These are phyloP conservation scores for Boletellus emodensis DNA, from an alignment of 768 basidiomycete genomes.

Conservation along the genomic window DNA sequence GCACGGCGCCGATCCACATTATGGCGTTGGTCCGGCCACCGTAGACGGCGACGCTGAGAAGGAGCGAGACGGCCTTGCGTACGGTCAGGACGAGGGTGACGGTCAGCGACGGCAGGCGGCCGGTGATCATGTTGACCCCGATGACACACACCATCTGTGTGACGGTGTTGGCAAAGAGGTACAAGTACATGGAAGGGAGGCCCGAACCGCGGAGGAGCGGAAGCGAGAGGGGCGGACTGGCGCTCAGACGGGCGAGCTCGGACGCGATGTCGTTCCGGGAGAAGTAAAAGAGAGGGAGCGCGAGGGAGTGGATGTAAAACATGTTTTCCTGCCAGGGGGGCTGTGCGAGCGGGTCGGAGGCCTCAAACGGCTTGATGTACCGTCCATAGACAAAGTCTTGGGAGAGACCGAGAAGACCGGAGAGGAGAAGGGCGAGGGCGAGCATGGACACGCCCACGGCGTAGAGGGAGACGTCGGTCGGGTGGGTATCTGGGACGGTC, in stretches of 20 bases:
- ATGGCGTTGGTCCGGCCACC: constrained; percentile 37
- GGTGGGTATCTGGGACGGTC: not conserved
- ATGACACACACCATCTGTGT: constrained; percentile 84
- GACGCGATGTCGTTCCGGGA: constrained; percentile 47
- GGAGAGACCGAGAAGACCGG: constrained; percentile 75
- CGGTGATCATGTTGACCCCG: constrained; percentile 84
- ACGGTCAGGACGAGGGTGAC: constrained; percentile 81
- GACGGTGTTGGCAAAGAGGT: constrained; percentile 70
- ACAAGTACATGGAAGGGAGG: constrained; percentile 57
- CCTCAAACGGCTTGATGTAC: constrained; percentile 36
- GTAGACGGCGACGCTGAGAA: constrained; percentile 61
- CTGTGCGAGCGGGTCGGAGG: constrained; percentile 14
- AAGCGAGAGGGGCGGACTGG: constrained; percentile 14
- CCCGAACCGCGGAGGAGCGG: not conserved
- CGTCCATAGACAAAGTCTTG: constrained; percentile 74
- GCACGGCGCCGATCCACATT: constrained; percentile 67
- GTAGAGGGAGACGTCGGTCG: constrained; percentile 38
- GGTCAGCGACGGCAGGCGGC: constrained; percentile 65
- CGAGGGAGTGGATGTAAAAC: constrained; percentile 86
- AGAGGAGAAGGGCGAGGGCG: constrained; percentile 70
- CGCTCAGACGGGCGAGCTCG: constrained; percentile 12
- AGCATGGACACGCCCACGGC: constrained; percentile 71
- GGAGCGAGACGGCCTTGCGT: constrained; percentile 72
- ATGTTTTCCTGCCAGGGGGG: constrained; percentile 81
- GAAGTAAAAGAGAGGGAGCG: constrained; percentile 72